phyloP scores from a whole-genome alignment of 176 grass and related monocot species.

The Neostapfia colusana region DNA sequence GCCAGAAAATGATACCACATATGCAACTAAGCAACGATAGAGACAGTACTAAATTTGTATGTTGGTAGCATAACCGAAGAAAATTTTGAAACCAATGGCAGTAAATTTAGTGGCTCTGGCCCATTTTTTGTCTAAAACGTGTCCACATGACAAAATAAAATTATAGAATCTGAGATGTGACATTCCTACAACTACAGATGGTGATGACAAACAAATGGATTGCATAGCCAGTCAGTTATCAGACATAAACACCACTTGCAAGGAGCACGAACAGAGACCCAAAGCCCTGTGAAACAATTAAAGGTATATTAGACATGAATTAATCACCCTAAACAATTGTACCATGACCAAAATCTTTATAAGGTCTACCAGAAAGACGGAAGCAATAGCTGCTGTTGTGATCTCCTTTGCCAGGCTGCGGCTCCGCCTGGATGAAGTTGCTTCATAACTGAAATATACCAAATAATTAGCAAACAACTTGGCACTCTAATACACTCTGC shows the following conservation, averaged over 20 bases:
- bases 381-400: constrained; percentile 52
- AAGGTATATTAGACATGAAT: constrained; percentile 21
- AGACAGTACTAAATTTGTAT: too few relatives aligned
- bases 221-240: constrained; percentile 10
- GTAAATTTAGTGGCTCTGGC: too few relatives aligned
- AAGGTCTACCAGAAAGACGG: constrained; percentile 66
- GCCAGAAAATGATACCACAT: too few relatives aligned
- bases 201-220: not conserved
- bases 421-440: constrained; percentile 71
- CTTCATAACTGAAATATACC: constrained; percentile 75
- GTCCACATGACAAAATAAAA: too few relatives aligned
- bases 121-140: too few relatives aligned
- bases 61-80: too few relatives aligned
- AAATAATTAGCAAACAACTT: not conserved
- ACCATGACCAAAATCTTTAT: not conserved
- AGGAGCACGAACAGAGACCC: constrained; percentile 94
- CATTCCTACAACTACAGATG: too few relatives aligned
- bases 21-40: too few relatives aligned
- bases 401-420: constrained; percentile 85
- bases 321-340: not conserved
- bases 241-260: constrained; percentile 89
- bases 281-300: constrained; percentile 60
- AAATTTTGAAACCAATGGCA: too few relatives aligned
- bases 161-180: too few relatives aligned
- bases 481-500: not conserved